These are phyloP conservation scores for Trypanosoma boissoni DNA, from an alignment of 208 protist genomes.

Conservation along the genomic window DNA sequence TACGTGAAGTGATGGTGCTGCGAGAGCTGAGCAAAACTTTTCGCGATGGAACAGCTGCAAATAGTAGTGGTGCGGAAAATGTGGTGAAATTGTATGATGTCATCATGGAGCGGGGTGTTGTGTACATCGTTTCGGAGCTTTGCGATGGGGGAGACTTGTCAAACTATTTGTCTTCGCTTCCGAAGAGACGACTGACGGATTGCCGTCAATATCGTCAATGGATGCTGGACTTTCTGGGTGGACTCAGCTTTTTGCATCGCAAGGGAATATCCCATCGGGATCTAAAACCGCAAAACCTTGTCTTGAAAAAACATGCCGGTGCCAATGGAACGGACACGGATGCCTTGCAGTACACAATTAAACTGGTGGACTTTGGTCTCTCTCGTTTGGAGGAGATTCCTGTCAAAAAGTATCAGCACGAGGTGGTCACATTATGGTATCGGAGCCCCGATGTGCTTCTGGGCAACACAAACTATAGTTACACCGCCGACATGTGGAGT, in stretches of 20 bases:
- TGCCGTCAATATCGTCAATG: conserved; percentile 47
- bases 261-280: conserved; percentile 62
- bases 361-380: conserved; percentile 90
- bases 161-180: conserved; percentile 76
- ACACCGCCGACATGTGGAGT: conserved; percentile 89
- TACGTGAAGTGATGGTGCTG: conserved; percentile 90
- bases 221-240: conserved; percentile 63
- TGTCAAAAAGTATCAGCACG: conserved; percentile 89
- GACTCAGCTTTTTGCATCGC: conserved; percentile 66
- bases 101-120: conserved; percentile 86
- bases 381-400: conserved; percentile 82
- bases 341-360: conserved; percentile 40
- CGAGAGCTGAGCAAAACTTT: conserved; percentile 78
- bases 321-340: background rate
- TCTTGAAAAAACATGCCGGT: conserved; percentile 40
- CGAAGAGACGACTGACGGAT: conserved; percentile 32
- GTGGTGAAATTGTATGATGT: conserved; percentile 89
- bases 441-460: conserved; percentile 91
- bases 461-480: conserved; percentile 74
- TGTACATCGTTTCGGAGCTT: conserved; percentile 96
- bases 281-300: conserved; percentile 83
- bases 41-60: conserved; percentile 4
- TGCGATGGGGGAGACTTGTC: conserved; percentile 95
- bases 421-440: conserved; percentile 94
- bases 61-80: conserved; percentile 8